phyloP scores from a whole-genome alignment of 2,329 filamentous ascomycete species.

The Blumeriella jaapii region DNA sequence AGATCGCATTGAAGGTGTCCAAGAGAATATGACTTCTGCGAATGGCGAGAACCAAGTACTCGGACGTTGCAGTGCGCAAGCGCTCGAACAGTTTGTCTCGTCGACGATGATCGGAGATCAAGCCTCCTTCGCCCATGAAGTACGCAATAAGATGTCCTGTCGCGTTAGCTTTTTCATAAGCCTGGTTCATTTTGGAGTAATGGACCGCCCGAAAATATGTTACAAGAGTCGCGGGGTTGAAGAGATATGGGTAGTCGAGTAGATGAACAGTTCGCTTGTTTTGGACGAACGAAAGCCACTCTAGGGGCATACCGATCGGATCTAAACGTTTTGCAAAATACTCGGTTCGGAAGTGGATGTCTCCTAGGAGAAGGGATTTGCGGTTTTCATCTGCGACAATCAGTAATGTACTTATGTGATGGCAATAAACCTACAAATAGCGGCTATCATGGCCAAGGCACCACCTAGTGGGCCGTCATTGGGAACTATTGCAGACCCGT shows the following conservation, averaged over 20 bases:
- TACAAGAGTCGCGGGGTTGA: slow-evolving; percentile 59
- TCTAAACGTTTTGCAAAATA: slow-evolving; percentile 70
- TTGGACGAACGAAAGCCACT: slow-evolving; percentile 52
- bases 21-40: slow-evolving; percentile 54
- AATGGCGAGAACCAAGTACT: slow-evolving; percentile 60
- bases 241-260: slow-evolving; percentile 71
- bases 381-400: slow-evolving; percentile 44
- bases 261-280: slow-evolving; percentile 60
- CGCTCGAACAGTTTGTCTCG: slow-evolving; percentile 50
- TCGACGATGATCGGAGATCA: slow-evolving; percentile 46
- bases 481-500: slow-evolving; percentile 59
- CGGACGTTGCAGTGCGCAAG: slow-evolving; percentile 54
- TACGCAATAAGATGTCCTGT: slow-evolving; percentile 43
- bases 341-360: slow-evolving; percentile 61
- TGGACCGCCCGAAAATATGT: slow-evolving; percentile 84
- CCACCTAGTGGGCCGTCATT: slow-evolving; percentile 64
- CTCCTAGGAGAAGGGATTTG: slow-evolving; percentile 50
- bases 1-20: slow-evolving; percentile 78
- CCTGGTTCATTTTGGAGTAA: slow-evolving; percentile 72
- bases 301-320: slow-evolving; percentile 58
- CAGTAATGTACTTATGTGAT: slow-evolving; percentile 5
- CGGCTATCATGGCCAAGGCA: slow-evolving; percentile 60
- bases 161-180: slow-evolving; percentile 58
- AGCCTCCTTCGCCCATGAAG: slow-evolving; percentile 39
- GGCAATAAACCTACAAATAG: slow-evolving; percentile 49